These are phyloP conservation scores for Lentinus tigrinus DNA, from an alignment of 768 basidiomycete species.

Conservation along the genomic window DNA sequence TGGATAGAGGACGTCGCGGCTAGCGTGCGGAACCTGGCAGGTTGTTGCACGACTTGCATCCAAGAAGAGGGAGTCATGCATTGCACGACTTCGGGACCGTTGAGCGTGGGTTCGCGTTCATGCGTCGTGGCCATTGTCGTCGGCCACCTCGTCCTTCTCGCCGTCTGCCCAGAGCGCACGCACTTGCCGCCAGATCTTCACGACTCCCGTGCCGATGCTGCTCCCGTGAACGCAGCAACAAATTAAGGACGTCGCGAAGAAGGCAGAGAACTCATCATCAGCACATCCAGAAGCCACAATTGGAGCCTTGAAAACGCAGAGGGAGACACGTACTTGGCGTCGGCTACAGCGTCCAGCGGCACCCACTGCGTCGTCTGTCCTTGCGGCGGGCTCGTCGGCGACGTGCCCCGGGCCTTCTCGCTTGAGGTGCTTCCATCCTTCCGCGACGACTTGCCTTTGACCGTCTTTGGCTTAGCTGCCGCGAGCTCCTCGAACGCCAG, in stretches of 20 bases:
- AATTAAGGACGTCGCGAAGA: not conserved
- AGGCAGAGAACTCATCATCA: not conserved
- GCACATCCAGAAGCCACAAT: not conserved
- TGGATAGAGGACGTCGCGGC: not conserved
- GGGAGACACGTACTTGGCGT: slow-evolving; percentile 54
- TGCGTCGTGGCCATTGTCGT: not conserved
- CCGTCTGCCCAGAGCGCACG: slow-evolving; percentile 43
- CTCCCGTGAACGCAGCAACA: slow-evolving; percentile 2
- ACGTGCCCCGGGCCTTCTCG: not conserved
- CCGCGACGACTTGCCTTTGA: slow-evolving; percentile 1
- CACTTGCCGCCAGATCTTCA: slow-evolving; percentile 70
- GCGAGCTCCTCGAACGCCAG: slow-evolving; percentile 5
- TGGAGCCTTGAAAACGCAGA: not conserved
- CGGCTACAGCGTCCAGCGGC: slow-evolving; percentile 49
- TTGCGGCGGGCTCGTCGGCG: not conserved
- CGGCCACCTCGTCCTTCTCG: not conserved
- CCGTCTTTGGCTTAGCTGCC: slow-evolving; percentile 6
- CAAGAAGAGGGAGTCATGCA: too few relatives aligned
- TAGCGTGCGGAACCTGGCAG: too few relatives aligned
- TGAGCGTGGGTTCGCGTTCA: not conserved
- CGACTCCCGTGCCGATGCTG: slow-evolving; percentile 73
- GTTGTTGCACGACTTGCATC: too few relatives aligned
- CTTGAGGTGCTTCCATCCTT: slow-evolving; percentile 1
- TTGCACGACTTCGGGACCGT: too few relatives aligned
- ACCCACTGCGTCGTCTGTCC: slow-evolving; percentile 46